phyloP scores from a whole-genome alignment of 2,329 filamentous ascomycete species.

The Amylocarpus encephaloides region DNA sequence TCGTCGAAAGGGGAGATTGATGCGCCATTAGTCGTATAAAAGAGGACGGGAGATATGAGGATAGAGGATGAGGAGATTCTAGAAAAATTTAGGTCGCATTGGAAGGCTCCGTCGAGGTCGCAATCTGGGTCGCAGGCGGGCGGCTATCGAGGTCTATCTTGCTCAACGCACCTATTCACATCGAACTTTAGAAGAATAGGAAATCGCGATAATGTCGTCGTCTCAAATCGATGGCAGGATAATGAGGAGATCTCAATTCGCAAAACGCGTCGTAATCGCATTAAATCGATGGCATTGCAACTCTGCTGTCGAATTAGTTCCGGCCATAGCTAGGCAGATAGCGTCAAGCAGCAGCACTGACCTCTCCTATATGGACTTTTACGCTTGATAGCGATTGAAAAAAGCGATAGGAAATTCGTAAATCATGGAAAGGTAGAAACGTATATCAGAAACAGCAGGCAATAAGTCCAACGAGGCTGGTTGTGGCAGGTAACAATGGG shows the following conservation, averaged over 20 bases:
- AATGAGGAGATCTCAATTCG: neutral
- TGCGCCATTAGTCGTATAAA: slow-evolving; percentile 25
- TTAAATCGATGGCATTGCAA: slow-evolving; percentile 16
- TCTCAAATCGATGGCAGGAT: slow-evolving; percentile 7
- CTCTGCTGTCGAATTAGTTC: slow-evolving; percentile 13
- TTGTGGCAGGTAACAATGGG: neutral
- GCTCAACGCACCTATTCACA: slow-evolving; percentile 8
- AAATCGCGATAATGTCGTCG: slow-evolving; percentile 9
- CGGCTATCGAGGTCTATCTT: slow-evolving; percentile 17
- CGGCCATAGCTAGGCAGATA: slow-evolving; percentile 3
- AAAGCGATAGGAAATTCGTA: slow-evolving; percentile 18
- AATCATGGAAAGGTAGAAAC: neutral
- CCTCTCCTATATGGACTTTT: neutral
- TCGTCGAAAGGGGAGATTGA: slow-evolving; percentile 14
- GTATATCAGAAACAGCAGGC: slow-evolving; percentile 2
- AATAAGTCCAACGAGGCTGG: neutral
- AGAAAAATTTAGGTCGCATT: slow-evolving; percentile 21
- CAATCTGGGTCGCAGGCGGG: slow-evolving; percentile 16
- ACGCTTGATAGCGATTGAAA: slow-evolving; percentile 1
- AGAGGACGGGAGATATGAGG: neutral
- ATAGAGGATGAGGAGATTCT: slow-evolving; percentile 11
- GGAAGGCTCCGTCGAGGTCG: slow-evolving; percentile 13
- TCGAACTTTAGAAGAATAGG: neutral
- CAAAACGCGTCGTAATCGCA: slow-evolving; percentile 23
- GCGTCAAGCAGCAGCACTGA: slow-evolving; percentile 3